phyloP scores from a whole-genome alignment of 2,329 filamentous ascomycete species.

The Alternaria dauci region DNA sequence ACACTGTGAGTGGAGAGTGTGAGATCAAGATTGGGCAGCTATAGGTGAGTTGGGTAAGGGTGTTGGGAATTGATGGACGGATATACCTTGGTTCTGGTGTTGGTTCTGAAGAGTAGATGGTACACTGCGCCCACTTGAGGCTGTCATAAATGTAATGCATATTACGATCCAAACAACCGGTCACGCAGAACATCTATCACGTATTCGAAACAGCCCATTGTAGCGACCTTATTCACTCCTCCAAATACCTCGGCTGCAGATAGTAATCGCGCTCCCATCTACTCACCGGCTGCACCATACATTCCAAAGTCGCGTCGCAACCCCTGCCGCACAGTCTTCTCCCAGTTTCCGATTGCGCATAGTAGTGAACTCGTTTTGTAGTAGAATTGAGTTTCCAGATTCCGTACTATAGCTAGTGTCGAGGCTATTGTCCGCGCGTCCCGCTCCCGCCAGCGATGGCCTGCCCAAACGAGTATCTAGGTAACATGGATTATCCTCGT shows the following conservation, averaged over 20 bases:
- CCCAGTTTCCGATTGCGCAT: neutral
- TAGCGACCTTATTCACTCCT: neutral
- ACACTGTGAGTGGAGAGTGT: constrained; percentile 43
- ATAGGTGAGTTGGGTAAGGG: constrained; percentile 11
- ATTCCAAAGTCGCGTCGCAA: neutral
- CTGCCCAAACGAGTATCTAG: constrained; percentile 1
- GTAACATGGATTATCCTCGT: neutral
- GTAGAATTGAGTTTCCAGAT: neutral
- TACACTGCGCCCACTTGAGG: neutral
- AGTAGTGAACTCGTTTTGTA: neutral
- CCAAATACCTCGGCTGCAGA: neutral
- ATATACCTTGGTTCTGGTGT: neutral
- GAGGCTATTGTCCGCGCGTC: constrained; percentile 1
- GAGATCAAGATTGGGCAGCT: constrained; percentile 45
- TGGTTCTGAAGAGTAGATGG: neutral
- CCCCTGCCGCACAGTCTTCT: neutral
- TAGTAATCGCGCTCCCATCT: neutral
- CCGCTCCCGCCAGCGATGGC: constrained; percentile 2
- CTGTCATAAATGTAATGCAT: neutral
- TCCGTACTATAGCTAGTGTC: neutral
- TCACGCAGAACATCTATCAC: neutral
- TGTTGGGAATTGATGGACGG: neutral
- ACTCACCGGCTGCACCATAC: neutral
- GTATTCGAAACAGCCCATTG: neutral
- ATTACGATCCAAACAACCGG: neutral